Percentiles rank a stretch among this genome's conserved stretches.
These are phyloP conservation scores for Pseudoscleropodium purum DNA, from an alignment of 225 moss, liverwort and hornwort species.

Conservation along the genomic window DNA sequence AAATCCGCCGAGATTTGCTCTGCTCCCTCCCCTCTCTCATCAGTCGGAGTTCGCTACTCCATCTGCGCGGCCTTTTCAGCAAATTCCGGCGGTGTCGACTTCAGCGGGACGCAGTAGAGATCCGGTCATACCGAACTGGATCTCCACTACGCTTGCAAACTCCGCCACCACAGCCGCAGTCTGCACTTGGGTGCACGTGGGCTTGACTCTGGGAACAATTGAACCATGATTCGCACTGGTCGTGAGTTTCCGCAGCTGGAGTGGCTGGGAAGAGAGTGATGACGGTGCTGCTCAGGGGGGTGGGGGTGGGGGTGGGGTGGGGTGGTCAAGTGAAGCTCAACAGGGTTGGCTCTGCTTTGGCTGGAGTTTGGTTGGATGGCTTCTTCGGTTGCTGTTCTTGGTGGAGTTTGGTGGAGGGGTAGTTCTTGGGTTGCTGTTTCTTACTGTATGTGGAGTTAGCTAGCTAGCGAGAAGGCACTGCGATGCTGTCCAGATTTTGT, in stretches of 20 bases:
- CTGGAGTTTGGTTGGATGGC: too few relatives aligned
- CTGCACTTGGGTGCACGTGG: background rate
- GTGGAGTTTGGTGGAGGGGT: background rate
- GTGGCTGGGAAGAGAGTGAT: background rate
- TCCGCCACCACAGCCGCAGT: background rate
- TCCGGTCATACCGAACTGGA: background rate
- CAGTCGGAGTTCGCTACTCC: background rate
- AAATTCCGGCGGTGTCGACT: background rate
- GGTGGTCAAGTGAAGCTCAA: background rate
- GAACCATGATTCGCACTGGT: background rate
- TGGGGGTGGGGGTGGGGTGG: too few relatives aligned
- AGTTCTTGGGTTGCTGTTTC: background rate
- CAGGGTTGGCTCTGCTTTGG: background rate
- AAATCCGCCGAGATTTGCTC: background rate
- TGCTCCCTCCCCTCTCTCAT: too few relatives aligned
- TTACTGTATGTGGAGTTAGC: background rate
- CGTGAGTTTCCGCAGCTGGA: background rate
- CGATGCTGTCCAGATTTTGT: background rate
- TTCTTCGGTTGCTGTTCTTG: background rate
- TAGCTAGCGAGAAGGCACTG: background rate
- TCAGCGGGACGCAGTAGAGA: background rate
- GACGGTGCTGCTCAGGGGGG: background rate
- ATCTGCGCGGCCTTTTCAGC: background rate
- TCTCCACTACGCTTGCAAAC: background rate
- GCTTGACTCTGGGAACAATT: background rate